Base-by-base conservation (phyloP, 2,329 filamentous ascomycete species). In the Cladophialophora immunda region DNA sequence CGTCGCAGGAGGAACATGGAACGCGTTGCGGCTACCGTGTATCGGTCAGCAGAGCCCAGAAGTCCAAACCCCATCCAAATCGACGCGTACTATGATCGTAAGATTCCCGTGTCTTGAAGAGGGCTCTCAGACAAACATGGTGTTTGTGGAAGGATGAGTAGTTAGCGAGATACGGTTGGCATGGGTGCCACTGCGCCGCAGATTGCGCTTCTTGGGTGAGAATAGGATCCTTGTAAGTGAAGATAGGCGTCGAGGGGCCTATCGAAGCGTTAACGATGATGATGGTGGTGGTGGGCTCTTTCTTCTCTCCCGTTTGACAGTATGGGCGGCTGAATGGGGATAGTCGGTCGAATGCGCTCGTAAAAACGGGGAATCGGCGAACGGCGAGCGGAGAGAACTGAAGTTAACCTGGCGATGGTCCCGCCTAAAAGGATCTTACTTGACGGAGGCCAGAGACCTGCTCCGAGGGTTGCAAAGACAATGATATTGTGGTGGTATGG, bases 351-450 rank as follows among this genome's bases (percentile, higher is more conserved):
- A 15, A 50, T 50, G 8, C 22, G 4, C 8, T 27, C 19, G 45
- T 13, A 50, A 50, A 50, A 50, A 25, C 13, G 45, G 45, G 11
- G 45, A 50, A 25, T 50, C 22, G 45, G 19, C n/a, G 38, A 45
- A 45, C 38, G 38, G 38, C 19, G 38, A 19, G 38, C 38, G 38
- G 45, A 50, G 22, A 25, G 45, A 50, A 50, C 45, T 50, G 22
- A 25, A 25, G 45, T 50, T 50, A 27, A 45, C 6, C 17, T 45
- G 13, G 22, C 8, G 19, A 50, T 15, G 7, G 17, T 25, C 45
- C 19, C 45, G 45, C 45, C 45, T 50, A 27, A 25, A 50, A 25
- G 22, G 45, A 50, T 50, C 13, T 50, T 15, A 50, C 45, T 25
- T 50, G 45, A 50, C 11, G 22, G 45, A 50, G 45, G 45, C 15